Percentiles rank a stretch among this genome's conserved stretches.
Evolutionary conservation across 2,329 filamentous ascomycete species (phyloP).

Genomic region (Mariannaea elegans): DNA sequence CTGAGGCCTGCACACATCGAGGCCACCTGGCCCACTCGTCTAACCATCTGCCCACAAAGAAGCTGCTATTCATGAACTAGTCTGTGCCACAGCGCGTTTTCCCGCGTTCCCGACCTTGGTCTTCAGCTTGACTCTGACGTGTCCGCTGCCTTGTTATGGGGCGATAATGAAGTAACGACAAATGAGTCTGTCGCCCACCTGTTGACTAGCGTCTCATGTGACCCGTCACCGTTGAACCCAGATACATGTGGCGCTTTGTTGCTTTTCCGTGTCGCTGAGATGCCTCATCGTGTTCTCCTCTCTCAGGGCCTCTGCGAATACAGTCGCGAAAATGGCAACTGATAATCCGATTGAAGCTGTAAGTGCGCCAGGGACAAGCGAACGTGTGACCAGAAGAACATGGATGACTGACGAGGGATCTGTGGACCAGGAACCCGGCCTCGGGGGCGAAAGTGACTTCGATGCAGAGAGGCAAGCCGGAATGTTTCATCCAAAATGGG

Average conservation of each 20-base stretch:
- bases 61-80: background rate
- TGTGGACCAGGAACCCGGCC: conserved; percentile 18
- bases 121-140: background rate
- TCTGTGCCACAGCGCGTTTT: background rate
- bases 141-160: background rate
- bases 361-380: too few species aligned
- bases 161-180: too few species aligned
- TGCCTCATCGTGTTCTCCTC: background rate
- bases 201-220: background rate
- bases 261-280: background rate
- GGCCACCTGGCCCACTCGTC: background rate
- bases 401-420: too few species aligned
- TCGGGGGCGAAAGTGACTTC: conserved; percentile 22
- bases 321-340: background rate
- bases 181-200: background rate
- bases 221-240: background rate
- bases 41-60: background rate
- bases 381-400: too few species aligned
- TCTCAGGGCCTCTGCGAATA: background rate
- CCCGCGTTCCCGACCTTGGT: background rate
- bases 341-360: conserved; percentile 14
- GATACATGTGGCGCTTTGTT: background rate
- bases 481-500: fast-evolving
- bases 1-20: background rate
- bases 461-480: conserved; percentile 19